Conservation (phyloP, 768 basidiomycete species). For the Podaxis sp. region DNA sequence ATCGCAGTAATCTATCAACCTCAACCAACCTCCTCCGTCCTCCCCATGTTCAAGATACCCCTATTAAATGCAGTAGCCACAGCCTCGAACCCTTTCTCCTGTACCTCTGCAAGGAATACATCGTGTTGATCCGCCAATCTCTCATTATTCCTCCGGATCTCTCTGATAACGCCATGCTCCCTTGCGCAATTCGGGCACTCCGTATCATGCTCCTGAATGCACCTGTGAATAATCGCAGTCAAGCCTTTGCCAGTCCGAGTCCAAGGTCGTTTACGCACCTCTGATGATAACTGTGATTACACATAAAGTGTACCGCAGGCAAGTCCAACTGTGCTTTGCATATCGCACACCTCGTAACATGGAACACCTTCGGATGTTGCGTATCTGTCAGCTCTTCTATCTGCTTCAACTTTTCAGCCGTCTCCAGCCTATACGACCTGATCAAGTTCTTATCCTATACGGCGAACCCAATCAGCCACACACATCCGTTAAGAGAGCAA, state of each 20-base stretch:
- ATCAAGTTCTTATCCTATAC: conserved; percentile 82
- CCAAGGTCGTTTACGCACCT: conserved; percentile 46
- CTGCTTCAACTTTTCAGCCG: conserved; percentile 74
- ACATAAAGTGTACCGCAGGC: conserved; percentile 97
- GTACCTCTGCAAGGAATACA: conserved; percentile 73
- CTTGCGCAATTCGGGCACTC: conserved; percentile 90
- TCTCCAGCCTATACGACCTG: conserved; percentile 87
- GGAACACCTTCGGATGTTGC: conserved; percentile 83
- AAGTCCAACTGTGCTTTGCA: conserved; percentile 91
- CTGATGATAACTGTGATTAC: conserved; percentile 95
- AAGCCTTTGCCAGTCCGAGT: neutral
- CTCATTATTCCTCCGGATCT: conserved; percentile 86
- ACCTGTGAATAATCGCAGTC: conserved; percentile 45
- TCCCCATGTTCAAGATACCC: conserved; percentile 54
- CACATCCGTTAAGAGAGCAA: conserved; percentile 5
- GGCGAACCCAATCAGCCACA: neutral
- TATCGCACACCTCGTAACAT: conserved; percentile 89
- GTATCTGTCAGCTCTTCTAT: conserved; percentile 80
- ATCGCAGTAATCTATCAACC: neutral
- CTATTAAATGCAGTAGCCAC: conserved; percentile 71
- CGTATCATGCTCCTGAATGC: conserved; percentile 83
- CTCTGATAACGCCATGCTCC: conserved; percentile 85
- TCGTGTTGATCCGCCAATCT: conserved; percentile 81
- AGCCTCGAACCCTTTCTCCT: conserved; percentile 70
- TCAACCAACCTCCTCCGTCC: conserved; percentile 32